Percentiles rank a stretch among this genome's conserved stretches.
These are phyloP conservation scores for Huntiella moniliformis DNA, from an alignment of 2,329 filamentous ascomycete species.

Conservation along the genomic window DNA sequence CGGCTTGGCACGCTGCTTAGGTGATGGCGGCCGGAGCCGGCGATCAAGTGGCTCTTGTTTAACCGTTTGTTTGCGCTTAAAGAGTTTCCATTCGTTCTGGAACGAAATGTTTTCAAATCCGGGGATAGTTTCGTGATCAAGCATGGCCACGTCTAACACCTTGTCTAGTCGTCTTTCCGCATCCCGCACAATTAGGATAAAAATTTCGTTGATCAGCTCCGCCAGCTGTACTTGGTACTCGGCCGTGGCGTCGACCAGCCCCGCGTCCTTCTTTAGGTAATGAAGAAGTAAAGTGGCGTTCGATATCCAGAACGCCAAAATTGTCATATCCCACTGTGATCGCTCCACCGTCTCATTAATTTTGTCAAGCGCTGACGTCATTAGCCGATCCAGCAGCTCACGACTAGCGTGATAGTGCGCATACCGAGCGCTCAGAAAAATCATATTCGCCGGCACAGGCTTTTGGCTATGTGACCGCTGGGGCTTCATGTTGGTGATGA, in stretches of 20 bases:
- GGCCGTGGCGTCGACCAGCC: constrained; percentile 59
- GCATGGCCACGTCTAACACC: constrained; percentile 78
- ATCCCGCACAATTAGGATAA: constrained; percentile 90
- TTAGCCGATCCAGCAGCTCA: constrained; percentile 62
- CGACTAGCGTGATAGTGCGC: constrained; percentile 87
- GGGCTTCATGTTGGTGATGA: constrained; percentile 96
- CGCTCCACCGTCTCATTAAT: constrained; percentile 94
- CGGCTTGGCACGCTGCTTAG: constrained; percentile 77
- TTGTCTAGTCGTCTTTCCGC: constrained; percentile 93
- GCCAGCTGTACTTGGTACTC: constrained; percentile 87
- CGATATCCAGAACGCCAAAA: constrained; percentile 95
- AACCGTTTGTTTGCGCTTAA: constrained; percentile 75
- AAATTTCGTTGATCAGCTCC: constrained; percentile 94
- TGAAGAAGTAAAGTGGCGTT: constrained; percentile 90
- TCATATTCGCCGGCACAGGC: constrained; percentile 88
- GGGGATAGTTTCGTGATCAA: constrained; percentile 95
- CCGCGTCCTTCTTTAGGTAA: constrained; percentile 86
- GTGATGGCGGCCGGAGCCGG: constrained; percentile 77
- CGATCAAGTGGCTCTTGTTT: constrained; percentile 85
- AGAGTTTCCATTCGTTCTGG: constrained; percentile 96
- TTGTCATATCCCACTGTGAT: constrained; percentile 98
- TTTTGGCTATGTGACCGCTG: constrained; percentile 94
- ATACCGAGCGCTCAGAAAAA: constrained; percentile 88
- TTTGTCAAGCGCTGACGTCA: constrained; percentile 78
- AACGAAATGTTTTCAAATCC: constrained; percentile 94